These are phyloP conservation scores for Oryza meridionalis DNA, from an alignment of 176 grass and related monocot species.

Conservation along the genomic window DNA sequence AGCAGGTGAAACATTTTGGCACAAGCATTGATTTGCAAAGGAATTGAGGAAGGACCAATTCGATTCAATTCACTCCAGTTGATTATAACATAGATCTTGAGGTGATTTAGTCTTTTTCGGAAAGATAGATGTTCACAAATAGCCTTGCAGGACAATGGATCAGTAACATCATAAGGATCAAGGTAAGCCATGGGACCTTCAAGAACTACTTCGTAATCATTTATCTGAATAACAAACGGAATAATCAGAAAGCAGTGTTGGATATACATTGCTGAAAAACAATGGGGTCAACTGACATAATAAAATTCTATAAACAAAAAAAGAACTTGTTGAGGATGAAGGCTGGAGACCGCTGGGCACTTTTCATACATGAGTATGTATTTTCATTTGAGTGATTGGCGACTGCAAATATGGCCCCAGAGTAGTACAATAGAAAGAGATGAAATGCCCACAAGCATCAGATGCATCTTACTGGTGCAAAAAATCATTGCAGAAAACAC, in stretches of 20 bases:
- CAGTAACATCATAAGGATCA: slow-evolving; percentile 51
- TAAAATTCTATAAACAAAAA: not conserved
- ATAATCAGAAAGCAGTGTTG: slow-evolving; percentile 14
- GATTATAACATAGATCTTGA: slow-evolving; percentile 69
- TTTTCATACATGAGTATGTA: not conserved
- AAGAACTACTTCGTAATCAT: slow-evolving; percentile 72
- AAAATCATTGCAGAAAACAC: not conserved
- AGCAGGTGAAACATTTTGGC: slow-evolving; percentile 62
- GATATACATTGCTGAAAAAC: not conserved
- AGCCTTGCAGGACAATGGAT: slow-evolving; percentile 67
- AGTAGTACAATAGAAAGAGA: not conserved
- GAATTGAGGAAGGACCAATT: slow-evolving; percentile 49
- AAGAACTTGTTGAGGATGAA: slow-evolving; percentile 29
- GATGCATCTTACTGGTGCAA: not conserved
- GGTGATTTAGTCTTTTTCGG: slow-evolving; percentile 48
- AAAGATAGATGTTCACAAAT: slow-evolving; percentile 61
- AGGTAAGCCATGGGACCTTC: slow-evolving; percentile 70
- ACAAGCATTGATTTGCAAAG: slow-evolving; percentile 49
- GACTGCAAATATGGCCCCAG: not conserved
- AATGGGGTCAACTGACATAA: not conserved
- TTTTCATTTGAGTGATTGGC: not conserved
- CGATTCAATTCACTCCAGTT: slow-evolving; percentile 55
- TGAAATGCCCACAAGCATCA: not conserved
- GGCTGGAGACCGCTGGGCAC: not conserved
- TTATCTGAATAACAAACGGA: slow-evolving; percentile 56